Percentiles rank a stretch among this genome's conserved stretches.
phyloP scores from a whole-genome alignment of 306 rosid genomes.

The Inga laurina region DNA sequence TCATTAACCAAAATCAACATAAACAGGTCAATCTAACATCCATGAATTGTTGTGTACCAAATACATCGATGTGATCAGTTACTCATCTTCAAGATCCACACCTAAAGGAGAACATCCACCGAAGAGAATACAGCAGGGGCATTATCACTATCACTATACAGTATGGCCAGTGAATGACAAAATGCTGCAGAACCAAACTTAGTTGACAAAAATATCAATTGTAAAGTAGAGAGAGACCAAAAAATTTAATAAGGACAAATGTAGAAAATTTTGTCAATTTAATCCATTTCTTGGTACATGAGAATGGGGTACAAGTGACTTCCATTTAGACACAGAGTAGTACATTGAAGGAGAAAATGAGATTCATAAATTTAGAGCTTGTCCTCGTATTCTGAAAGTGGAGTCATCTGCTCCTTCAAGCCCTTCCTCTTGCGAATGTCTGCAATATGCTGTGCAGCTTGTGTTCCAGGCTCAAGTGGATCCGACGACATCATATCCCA shows the following conservation, averaged over 20 bases:
- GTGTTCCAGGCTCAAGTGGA: constrained; percentile 62
- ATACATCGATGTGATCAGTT: constrained; percentile 1
- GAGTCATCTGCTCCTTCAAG: constrained; percentile 35
- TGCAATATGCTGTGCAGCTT: constrained; percentile 44
- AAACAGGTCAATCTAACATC: constrained; percentile 2
- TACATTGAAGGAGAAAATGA: not conserved
- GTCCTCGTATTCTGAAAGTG: constrained; percentile 25
- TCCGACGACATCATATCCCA: constrained; percentile 52
- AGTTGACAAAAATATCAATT: not conserved
- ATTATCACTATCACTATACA: not conserved
- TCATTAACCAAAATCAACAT: not conserved
- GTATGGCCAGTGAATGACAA: not conserved
- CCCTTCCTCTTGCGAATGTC: constrained; percentile 34
- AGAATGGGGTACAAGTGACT: no score
- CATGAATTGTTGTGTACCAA: not conserved
- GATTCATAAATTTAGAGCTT: constrained; percentile 6
- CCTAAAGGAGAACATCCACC: not conserved
- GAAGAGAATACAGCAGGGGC: not conserved
- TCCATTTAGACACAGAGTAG: no score
- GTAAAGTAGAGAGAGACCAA: no score
- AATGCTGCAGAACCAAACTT: not conserved
- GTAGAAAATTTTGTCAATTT: no score
- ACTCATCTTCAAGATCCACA: not conserved
- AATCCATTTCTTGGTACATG: no score
- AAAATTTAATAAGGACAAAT: no score